These are phyloP conservation scores for Paraconiothyrium sp. DNA, from an alignment of 2,329 filamentous ascomycete species.

Conservation along the genomic window DNA sequence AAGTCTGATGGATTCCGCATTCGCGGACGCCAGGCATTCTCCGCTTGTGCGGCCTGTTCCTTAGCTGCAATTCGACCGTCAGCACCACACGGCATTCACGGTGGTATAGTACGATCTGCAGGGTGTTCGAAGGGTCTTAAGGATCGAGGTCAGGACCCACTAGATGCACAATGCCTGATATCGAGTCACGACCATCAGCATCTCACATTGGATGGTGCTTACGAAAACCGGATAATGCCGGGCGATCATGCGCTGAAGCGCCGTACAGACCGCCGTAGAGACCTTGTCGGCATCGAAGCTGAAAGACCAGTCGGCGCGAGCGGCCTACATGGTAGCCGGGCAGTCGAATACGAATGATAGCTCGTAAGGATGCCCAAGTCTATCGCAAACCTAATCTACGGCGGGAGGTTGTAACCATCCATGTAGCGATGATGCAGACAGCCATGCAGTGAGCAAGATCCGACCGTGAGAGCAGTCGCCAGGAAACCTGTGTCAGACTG, in stretches of 20 bases:
- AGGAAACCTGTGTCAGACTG: neutral
- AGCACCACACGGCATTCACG: neutral
- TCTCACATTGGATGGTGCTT: conserved; percentile 26
- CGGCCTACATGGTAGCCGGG: conserved; percentile 33
- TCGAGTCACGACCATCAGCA: conserved; percentile 36
- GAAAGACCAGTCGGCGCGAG: conserved; percentile 12
- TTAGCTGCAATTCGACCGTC: conserved; percentile 11
- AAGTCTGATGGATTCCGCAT: neutral
- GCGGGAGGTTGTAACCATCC: conserved; percentile 19
- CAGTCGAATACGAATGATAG: conserved; percentile 15
- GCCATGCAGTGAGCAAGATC: conserved; percentile 11
- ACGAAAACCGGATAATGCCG: conserved; percentile 22
- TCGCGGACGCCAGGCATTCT: conserved; percentile 2
- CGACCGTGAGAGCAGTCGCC: neutral
- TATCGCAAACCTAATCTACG: conserved; percentile 33
- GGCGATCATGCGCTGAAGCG: conserved; percentile 18
- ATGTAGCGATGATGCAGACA: conserved; percentile 14
- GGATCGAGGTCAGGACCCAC: conserved; percentile 18
- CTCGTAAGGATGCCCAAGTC: conserved; percentile 19
- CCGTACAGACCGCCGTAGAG: conserved; percentile 1
- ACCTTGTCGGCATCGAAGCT: conserved; percentile 9
- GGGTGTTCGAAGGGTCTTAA: conserved; percentile 5
- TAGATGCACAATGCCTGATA: conserved; percentile 26
- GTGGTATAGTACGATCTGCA: conserved; percentile 8
- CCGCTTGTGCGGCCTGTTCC: conserved; percentile 12